phyloP scores from a whole-genome alignment of 2,329 filamentous ascomycete species.

The Pseudogymnoascus sp. region DNA sequence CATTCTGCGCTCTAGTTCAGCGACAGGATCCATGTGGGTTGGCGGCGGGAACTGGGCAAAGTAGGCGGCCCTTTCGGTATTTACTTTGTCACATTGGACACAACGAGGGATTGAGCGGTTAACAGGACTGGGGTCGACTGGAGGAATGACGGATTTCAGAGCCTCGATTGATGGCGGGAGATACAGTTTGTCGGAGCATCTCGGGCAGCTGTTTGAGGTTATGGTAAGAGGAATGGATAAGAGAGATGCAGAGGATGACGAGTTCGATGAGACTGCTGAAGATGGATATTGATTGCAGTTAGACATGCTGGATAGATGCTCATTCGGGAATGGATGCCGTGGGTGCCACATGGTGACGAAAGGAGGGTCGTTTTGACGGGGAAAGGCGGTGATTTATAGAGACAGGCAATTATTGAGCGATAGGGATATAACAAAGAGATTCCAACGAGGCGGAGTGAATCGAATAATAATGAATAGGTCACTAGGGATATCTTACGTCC shows the following conservation, averaged over 20 bases:
- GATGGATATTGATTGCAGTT: neutral
- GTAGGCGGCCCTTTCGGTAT: neutral
- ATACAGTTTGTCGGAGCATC: neutral
- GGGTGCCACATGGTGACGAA: neutral
- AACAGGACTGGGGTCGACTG: neutral
- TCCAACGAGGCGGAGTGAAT: neutral
- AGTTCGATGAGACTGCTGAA: neutral
- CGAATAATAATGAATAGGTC: neutral
- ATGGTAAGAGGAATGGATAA: neutral
- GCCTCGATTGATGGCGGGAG: neutral
- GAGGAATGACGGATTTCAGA: neutral
- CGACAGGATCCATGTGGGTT: neutral
- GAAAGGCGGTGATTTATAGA: neutral
- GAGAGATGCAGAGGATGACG: neutral
- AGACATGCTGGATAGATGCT: neutral
- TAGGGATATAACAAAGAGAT: neutral
- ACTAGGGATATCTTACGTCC: neutral
- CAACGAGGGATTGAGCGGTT: constrained; percentile 1
- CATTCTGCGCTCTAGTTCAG: neutral
- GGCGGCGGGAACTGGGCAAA: neutral
- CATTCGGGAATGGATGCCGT: neutral
- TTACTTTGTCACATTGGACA: neutral
- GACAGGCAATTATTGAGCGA: too few relatives aligned
- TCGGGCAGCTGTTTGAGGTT: neutral
- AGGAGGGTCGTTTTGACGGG: neutral